Conservation (phyloP, 345 rosid species). For the Crucihimalaya himalaica region DNA sequence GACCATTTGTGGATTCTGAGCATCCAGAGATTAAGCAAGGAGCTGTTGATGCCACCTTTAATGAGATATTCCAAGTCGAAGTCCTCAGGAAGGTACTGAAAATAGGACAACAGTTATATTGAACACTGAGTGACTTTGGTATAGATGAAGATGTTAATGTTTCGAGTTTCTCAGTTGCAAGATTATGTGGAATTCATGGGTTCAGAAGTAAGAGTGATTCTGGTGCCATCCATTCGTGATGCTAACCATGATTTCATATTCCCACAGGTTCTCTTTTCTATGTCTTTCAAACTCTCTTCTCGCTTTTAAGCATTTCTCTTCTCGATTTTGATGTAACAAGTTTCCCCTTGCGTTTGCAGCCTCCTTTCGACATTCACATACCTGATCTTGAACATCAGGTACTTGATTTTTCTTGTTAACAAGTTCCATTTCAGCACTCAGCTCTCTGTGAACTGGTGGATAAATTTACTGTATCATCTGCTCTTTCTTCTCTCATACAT, state of each 20-base stretch:
- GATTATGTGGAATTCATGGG: conserved; percentile 83
- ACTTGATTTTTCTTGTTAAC: conserved; percentile 19
- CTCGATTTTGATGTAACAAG: background rate
- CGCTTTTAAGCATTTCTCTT: background rate
- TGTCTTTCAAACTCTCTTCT: background rate
- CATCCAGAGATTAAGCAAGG: conserved; percentile 88
- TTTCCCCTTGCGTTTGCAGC: conserved; percentile 52
- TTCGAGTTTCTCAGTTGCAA: conserved; percentile 60
- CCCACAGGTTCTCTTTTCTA: conserved; percentile 73
- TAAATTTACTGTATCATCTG: conserved; percentile 4
- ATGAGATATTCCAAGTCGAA: conserved; percentile 67
- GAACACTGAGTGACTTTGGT: conserved; percentile 1
- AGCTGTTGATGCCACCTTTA: conserved; percentile 54
- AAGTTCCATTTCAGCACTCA: conserved; percentile 6
- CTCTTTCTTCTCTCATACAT: background rate
- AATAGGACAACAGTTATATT: background rate
- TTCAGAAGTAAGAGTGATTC: conserved; percentile 57
- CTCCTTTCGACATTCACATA: conserved; percentile 63
- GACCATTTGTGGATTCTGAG: conserved; percentile 88
- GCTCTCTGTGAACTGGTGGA: background rate
- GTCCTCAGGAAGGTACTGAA: conserved; percentile 63
- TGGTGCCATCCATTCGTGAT: conserved; percentile 84
- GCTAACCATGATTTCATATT: conserved; percentile 90
- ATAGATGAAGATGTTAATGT: background rate
- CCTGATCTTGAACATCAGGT: conserved; percentile 66